Conservation (phyloP, 345 rosid species). For the Salix brachista region DNA sequence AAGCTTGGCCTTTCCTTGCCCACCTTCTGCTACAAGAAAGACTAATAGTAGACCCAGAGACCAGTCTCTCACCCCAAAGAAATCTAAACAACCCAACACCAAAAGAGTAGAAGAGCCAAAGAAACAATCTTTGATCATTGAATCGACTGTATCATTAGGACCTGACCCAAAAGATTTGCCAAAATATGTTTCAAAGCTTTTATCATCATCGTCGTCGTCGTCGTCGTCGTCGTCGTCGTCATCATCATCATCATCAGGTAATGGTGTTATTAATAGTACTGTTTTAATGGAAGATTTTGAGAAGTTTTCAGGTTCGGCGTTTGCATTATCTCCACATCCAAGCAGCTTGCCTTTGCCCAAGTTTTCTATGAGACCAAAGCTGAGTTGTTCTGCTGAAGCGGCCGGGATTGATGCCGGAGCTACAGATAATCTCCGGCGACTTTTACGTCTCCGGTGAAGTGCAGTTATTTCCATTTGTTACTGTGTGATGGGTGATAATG, state of each 20-base stretch:
- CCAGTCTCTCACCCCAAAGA: slow-evolving; percentile 38
- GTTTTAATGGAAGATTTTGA: slow-evolving; percentile 11
- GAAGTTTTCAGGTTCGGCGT: slow-evolving; percentile 30
- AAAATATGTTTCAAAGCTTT: slow-evolving; percentile 23
- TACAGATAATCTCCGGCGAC: slow-evolving; percentile 57
- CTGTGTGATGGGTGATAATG: background rate
- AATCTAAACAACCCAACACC: slow-evolving; percentile 19
- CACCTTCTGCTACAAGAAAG: slow-evolving; percentile 18
- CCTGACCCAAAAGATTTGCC: slow-evolving; percentile 54
- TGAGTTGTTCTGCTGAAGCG: slow-evolving; percentile 24
- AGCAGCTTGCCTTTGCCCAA: slow-evolving; percentile 34
- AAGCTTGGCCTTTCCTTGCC: slow-evolving; percentile 20
- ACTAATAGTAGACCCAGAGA: slow-evolving; percentile 23
- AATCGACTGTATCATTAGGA: slow-evolving; percentile 27
- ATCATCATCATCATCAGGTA: background rate
- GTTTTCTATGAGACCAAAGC: slow-evolving; percentile 24
- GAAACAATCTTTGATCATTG: slow-evolving; percentile 1
- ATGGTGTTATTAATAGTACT: background rate
- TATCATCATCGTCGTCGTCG: background rate
- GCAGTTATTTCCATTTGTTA: background rate
- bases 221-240: background rate
- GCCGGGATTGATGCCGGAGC: slow-evolving; percentile 53
- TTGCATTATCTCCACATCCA: slow-evolving; percentile 23
- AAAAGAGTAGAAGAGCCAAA: slow-evolving; percentile 7
- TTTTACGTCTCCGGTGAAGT: slow-evolving; percentile 57